These are phyloP conservation scores for Stevia rebaudiana DNA, from an alignment of 140 eudicot species.

Conservation along the genomic window DNA sequence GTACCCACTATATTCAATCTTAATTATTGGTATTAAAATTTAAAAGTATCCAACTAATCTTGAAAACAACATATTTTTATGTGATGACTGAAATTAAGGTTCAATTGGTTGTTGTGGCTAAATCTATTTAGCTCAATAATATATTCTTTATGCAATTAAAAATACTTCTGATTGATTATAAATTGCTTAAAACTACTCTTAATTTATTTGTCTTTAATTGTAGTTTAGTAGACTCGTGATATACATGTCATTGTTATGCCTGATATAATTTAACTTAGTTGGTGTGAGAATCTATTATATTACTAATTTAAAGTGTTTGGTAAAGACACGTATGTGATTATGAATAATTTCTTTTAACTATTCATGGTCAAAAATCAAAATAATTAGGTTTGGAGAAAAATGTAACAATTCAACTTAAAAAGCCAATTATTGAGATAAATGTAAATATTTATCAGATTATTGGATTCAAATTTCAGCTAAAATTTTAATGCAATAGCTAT, in stretches of 20 bases:
- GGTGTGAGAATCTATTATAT: conserved; percentile 27
- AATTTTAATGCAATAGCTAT: too few species aligned
- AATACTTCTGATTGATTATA: conserved; percentile 10
- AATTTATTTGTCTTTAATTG: background rate
- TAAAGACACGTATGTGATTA: conserved; percentile 10
- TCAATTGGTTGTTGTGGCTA: conserved; percentile 18
- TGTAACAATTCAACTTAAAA: background rate
- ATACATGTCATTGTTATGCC: conserved; percentile 16
- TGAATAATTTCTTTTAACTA: background rate
- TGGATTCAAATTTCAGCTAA: too few species aligned
- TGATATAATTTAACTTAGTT: conserved; percentile 25
- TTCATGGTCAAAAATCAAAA: background rate
- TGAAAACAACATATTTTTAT: conserved; percentile 14
- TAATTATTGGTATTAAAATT: conserved; percentile 22
- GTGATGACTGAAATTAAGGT: conserved; percentile 7
- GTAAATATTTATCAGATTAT: background rate
- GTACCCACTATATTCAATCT: conserved; percentile 2
- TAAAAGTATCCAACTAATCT: conserved; percentile 24
- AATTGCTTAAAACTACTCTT: conserved; percentile 3
- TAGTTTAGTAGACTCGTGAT: conserved; percentile 18
- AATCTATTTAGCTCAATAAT: conserved; percentile 19
- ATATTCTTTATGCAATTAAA: conserved; percentile 14
- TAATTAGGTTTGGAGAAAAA: background rate
- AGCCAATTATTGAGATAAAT: background rate
- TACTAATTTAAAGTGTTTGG: background rate